Percentiles rank a stretch among this genome's conserved stretches.
phyloP scores from a whole-genome alignment of 768 basidiomycete species.

The Hericium rajendrae region DNA sequence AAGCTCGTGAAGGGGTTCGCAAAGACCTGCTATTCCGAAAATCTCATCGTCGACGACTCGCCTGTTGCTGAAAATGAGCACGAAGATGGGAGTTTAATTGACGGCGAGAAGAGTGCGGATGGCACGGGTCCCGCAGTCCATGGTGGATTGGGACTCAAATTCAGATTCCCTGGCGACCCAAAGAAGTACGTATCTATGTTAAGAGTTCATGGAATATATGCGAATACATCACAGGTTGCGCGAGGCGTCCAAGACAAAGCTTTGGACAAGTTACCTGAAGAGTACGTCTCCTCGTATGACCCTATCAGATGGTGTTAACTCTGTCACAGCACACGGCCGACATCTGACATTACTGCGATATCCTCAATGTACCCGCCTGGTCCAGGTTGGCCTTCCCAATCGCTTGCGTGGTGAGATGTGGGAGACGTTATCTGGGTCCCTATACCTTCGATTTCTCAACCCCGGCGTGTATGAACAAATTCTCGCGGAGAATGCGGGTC shows the following conservation, averaged over 20 bases:
- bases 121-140: constrained; percentile 50
- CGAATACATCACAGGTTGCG: constrained; percentile 43
- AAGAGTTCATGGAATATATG: neutral
- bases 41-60: constrained; percentile 51
- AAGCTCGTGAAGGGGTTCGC: constrained; percentile 85
- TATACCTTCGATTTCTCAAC: constrained; percentile 81
- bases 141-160: constrained; percentile 71
- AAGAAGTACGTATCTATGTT: constrained; percentile 53
- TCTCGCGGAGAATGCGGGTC: constrained; percentile 67
- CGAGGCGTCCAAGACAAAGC: constrained; percentile 89
- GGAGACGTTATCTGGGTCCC: constrained; percentile 92
- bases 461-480: constrained; percentile 75
- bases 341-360: constrained; percentile 94
- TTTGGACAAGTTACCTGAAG: constrained; percentile 85
- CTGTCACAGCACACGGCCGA: constrained; percentile 72
- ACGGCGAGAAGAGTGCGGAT: constrained; percentile 51
- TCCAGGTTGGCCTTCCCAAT: constrained; percentile 95
- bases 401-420: constrained; percentile 94
- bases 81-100: constrained; percentile 56
- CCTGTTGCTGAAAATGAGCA: constrained; percentile 25
- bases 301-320: neutral
- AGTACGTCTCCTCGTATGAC: constrained; percentile 33
- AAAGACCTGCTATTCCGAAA: constrained; percentile 91
- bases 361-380: constrained; percentile 92
- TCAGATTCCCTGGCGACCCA: constrained; percentile 88